Evolutionary conservation across 1,139 yeast genomes (phyloP).

Genomic region (Diutina ranongensis): DNA sequence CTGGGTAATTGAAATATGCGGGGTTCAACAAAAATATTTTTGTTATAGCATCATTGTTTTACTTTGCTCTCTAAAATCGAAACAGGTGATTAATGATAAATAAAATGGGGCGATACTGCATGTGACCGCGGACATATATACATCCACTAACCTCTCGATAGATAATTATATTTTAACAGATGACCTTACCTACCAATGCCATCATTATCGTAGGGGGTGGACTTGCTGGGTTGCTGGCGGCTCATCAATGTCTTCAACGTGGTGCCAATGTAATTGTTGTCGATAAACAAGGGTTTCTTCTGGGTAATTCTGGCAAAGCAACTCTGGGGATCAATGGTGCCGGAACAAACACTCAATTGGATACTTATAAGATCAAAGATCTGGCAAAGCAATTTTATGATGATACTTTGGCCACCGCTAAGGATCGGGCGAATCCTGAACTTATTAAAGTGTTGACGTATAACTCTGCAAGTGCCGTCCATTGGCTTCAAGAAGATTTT

Average conservation of each 20-base stretch:
- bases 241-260: conserved; percentile 50
- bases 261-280: conserved; percentile 46
- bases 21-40: too few species aligned
- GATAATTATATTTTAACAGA: not conserved
- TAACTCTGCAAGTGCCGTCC: conserved; percentile 49
- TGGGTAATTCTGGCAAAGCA: conserved; percentile 76
- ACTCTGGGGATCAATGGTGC: conserved; percentile 79
- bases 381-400: conserved; percentile 46
- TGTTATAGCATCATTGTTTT: too few species aligned
- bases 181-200: conserved; percentile 22
- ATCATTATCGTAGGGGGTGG: conserved; percentile 72
- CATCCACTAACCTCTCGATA: not conserved
- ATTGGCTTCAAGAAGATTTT: conserved; percentile 60
- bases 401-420: conserved; percentile 60
- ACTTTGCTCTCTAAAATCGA: too few species aligned
- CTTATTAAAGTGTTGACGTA: conserved; percentile 41
- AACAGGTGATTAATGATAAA: too few species aligned
- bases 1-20: too few species aligned
- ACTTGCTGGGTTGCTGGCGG: conserved; percentile 68
- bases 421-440: conserved; percentile 45
- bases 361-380: conserved; percentile 35
- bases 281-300: conserved; percentile 54
- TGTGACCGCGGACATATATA: too few species aligned
- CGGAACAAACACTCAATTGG: conserved; percentile 47
- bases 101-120: too few species aligned